Evolutionary conservation across 768 basidiomycete species (phyloP).

Genomic region (Termitomyces titanicus): DNA sequence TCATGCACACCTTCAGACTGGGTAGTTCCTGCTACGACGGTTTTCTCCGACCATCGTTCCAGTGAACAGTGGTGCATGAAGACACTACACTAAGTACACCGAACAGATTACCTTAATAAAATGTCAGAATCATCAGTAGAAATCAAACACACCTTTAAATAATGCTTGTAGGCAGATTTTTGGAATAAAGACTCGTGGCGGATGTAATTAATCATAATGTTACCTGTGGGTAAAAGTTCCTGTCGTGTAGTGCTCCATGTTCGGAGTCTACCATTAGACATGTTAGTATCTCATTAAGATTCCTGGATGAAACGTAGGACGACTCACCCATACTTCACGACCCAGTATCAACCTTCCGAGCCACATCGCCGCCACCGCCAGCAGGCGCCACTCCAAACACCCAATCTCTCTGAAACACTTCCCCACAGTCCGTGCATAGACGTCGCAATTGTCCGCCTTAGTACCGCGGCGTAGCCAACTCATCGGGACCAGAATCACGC

Average conservation of each 20-base stretch:
- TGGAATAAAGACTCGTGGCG: constrained; percentile 77
- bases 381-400: constrained; percentile 72
- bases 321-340: constrained; percentile 78
- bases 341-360: constrained; percentile 76
- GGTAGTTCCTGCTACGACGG: constrained; percentile 53
- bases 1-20: constrained; percentile 42
- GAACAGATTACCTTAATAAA: not conserved
- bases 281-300: constrained; percentile 8
- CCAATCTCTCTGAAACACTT: constrained; percentile 91
- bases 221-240: constrained; percentile 75
- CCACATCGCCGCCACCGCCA: constrained; percentile 87
- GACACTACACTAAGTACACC: constrained; percentile 66
- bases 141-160: constrained; percentile 61
- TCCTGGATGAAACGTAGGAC: not conserved
- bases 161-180: constrained; percentile 85
- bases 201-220: constrained; percentile 82
- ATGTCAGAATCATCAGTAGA: not conserved
- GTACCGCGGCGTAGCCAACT: constrained; percentile 85
- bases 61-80: constrained; percentile 79
- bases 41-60: constrained; percentile 62
- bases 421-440: constrained; percentile 79
- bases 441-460: constrained; percentile 91
- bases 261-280: constrained; percentile 64
- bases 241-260: constrained; percentile 83
- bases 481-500: constrained; percentile 83